A percentile compares a stretch with the other conserved stretches of the same genome.
Conservation (phyloP, 305 asterid species). For the Ajuga reptans region DNA sequence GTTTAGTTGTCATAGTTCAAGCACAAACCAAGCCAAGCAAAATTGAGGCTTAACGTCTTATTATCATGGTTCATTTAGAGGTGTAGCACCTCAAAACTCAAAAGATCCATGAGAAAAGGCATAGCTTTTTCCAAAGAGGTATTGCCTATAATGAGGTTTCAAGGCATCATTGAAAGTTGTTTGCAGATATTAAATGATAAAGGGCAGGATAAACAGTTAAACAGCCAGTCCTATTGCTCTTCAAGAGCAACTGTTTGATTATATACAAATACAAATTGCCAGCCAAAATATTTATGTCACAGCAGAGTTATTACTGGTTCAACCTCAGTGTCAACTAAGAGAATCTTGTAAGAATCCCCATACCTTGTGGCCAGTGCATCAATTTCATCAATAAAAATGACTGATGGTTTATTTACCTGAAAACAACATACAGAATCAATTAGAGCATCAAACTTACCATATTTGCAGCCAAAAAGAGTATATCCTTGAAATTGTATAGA, state of each 20-base stretch:
- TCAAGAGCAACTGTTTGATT: not conserved
- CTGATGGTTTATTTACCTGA: constrained; percentile 93
- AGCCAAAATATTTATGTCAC: not conserved
- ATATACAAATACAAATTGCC: not conserved
- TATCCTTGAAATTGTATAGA: not conserved
- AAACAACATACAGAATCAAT: constrained; percentile 23
- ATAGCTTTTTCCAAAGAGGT: not conserved
- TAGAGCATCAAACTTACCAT: not conserved
- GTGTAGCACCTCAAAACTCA: not conserved
- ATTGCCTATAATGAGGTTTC: not conserved
- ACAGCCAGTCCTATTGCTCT: not conserved
- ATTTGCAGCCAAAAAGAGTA: not conserved
- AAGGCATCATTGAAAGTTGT: not conserved
- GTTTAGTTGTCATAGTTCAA: not conserved
- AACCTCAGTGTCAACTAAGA: constrained; percentile 14
- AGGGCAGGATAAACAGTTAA: not conserved
- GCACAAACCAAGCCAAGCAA: not conserved
- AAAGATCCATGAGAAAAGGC: constrained; percentile 2
- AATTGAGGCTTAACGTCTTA: not conserved
- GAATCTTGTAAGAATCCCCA: constrained; percentile 18
- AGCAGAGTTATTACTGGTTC: not conserved
- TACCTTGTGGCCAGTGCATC: constrained; percentile 99
- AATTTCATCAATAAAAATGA: constrained; percentile 93
- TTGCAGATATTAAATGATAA: not conserved
- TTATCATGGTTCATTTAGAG: not conserved